A percentile compares a stretch with the other conserved stretches of the same genome.
Evolutionary conservation across 2,329 filamentous ascomycete species (phyloP).

Genomic region (Harringtonia aguacate): DNA sequence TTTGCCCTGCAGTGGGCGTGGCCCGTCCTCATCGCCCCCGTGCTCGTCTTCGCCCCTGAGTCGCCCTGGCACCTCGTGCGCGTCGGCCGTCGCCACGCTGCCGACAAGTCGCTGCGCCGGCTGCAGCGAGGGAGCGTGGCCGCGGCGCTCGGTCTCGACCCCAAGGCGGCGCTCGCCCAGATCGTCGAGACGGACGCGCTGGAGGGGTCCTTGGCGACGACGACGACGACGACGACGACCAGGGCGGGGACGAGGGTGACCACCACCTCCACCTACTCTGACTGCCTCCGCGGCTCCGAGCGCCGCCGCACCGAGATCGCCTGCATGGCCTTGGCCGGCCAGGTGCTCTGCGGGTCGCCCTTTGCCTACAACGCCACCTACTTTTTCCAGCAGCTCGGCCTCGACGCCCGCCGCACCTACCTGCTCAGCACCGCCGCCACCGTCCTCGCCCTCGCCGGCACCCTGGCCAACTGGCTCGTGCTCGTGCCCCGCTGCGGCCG

Average conservation of each 20-base stretch:
- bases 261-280: too few relatives aligned
- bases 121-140: conserved; percentile 21
- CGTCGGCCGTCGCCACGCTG: conserved; percentile 23
- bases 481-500: conserved; percentile 10
- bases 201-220: conserved; percentile 27
- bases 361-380: conserved; percentile 22
- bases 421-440: conserved; percentile 22
- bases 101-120: conserved; percentile 14
- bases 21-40: conserved; percentile 27
- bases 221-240: too few relatives aligned
- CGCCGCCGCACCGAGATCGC: conserved; percentile 34
- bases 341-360: conserved; percentile 18
- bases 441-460: conserved; percentile 14
- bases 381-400: conserved; percentile 17
- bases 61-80: conserved; percentile 36
- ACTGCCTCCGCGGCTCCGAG: conserved; percentile 36
- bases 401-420: conserved; percentile 20
- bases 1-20: conserved; percentile 22
- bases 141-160: conserved; percentile 11
- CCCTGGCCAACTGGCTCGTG: conserved; percentile 7
- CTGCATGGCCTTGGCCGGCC: conserved; percentile 22
- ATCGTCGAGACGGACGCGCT: conserved; percentile 32
- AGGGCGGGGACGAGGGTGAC: too few relatives aligned
- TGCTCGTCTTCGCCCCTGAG: conserved; percentile 31
- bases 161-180: conserved; percentile 22